A percentile compares a stretch with the other conserved stretches of the same genome.
Conservation (phyloP, 306 rosid genomes). For the Malus orientalis region DNA sequence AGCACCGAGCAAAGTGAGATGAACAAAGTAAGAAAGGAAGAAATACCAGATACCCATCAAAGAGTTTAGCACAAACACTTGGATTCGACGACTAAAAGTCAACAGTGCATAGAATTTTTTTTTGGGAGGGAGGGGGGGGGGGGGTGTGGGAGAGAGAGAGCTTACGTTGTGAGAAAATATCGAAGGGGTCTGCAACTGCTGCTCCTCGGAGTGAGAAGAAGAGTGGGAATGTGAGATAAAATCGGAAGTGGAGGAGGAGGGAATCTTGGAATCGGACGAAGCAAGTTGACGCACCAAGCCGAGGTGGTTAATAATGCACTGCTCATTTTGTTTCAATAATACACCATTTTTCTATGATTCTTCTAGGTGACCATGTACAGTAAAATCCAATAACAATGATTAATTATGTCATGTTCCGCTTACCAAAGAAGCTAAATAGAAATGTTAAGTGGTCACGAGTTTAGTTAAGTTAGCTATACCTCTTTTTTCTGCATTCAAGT, state of each 20-base stretch:
- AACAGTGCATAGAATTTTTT: no score
- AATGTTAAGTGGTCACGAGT: no score
- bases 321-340: not conserved
- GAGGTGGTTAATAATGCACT: not conserved
- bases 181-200: not conserved
- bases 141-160: not conserved
- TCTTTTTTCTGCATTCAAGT: no score
- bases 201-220: not conserved
- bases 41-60: not conserved
- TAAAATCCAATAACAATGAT: no score
- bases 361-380: no score
- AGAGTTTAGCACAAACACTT: not conserved
- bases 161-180: constrained; percentile 12
- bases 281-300: constrained; percentile 5
- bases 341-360: not conserved
- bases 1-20: not conserved
- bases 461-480: no score
- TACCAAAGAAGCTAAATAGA: no score
- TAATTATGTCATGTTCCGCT: no score
- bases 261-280: not conserved
- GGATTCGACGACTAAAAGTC: not conserved
- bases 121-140: no score
- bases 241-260: not conserved
- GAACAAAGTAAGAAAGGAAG: not conserved
- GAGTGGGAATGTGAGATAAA: not conserved